Percentiles rank a stretch among this genome's conserved stretches.
phyloP scores from a whole-genome alignment of 116 monocot species.

The Cymodocea nodosa region DNA sequence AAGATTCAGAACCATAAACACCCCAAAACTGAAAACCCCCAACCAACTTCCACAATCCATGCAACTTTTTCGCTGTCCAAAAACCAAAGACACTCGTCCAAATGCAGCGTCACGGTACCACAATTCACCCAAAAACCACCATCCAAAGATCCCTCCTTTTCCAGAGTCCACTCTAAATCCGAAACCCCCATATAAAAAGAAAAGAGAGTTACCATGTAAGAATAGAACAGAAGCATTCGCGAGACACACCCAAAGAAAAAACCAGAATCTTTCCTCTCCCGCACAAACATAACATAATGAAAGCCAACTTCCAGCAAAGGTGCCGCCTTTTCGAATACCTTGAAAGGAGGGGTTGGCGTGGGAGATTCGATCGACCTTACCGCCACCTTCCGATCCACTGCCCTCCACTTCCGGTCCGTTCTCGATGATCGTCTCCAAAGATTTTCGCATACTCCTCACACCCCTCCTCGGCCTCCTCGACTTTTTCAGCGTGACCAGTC shows the following conservation, averaged over 20 bases:
- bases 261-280: not conserved
- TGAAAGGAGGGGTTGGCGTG: conserved; percentile 14
- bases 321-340: conserved; percentile 5
- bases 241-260: too few relatives aligned
- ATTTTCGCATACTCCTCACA: conserved; percentile 5
- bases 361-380: not conserved
- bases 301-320: not conserved
- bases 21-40: not conserved
- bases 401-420: conserved; percentile 5
- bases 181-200: too few relatives aligned
- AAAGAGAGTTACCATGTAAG: too few relatives aligned
- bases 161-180: not conserved
- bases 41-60: not conserved
- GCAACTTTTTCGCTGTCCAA: not conserved
- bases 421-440: conserved; percentile 17
- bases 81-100: not conserved
- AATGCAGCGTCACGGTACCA: not conserved
- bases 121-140: conserved; percentile 1
- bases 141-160: not conserved
- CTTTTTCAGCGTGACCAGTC: conserved; percentile 16
- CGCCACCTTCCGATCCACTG: not conserved
- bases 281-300: too few relatives aligned
- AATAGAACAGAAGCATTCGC: too few relatives aligned
- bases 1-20: not conserved
- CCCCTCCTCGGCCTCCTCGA: conserved; percentile 12